Percentiles rank a stretch among this genome's conserved stretches.
These are phyloP conservation scores for Allium sativum DNA, from an alignment of 106 monocot species.

Conservation along the genomic window DNA sequence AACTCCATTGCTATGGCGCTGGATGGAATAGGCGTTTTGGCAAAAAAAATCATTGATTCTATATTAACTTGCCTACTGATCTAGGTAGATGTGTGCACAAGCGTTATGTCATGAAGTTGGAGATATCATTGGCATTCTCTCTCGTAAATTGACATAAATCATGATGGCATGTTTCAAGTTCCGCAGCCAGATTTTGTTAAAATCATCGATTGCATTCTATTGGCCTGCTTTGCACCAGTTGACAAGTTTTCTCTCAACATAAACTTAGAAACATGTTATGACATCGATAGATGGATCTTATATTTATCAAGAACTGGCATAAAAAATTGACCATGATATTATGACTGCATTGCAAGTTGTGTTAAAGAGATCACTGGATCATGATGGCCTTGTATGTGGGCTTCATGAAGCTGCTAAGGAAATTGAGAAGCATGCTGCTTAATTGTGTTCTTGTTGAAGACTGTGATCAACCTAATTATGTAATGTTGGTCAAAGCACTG, in stretches of 20 bases:
- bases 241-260: not conserved
- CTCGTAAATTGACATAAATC: slow-evolving; percentile 3
- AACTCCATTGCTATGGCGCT: not conserved
- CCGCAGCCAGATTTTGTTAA: not conserved
- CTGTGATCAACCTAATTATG: no score
- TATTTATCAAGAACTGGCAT: slow-evolving; percentile 11
- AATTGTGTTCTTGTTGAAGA: not conserved
- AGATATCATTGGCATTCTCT: not conserved
- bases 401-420: not conserved
- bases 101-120: not conserved
- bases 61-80: not conserved
- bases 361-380: not conserved
- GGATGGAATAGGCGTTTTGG: not conserved
- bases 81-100: not conserved
- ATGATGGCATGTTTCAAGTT: not conserved
- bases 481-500: no score
- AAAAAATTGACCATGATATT: not conserved
- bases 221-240: slow-evolving; percentile 2
- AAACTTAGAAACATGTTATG: not conserved
- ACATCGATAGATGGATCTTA: slow-evolving; percentile 5
- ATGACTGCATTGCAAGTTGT: not conserved
- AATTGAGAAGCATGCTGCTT: not conserved
- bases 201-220: slow-evolving; percentile 1
- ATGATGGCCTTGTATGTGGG: not conserved
- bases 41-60: not conserved